Base-by-base conservation (phyloP, 1,139 yeast genomes). In the Eremothecium gossypii region DNA sequence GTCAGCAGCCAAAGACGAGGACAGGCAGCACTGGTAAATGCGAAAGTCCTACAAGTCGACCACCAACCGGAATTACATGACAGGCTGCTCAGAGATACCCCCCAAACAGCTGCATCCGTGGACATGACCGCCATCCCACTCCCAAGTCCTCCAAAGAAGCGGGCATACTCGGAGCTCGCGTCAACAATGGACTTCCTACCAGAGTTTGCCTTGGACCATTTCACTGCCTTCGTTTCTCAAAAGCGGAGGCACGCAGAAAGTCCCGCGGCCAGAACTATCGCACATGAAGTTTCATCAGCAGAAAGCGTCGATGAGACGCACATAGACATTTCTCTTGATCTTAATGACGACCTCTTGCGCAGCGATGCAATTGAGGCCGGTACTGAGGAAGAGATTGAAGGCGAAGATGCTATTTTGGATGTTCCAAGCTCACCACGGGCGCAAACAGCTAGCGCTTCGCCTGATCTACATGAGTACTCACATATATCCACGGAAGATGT, bases 21-120 rank as follows among this genome's bases (percentile, higher is more conserved):
- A 31, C 27, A 30, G 37, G 29, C 33, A 27, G 37, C 40, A 6
- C 38, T 48, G 17, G 39, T 43, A 2, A 48, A 57, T 40, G 52
- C 59, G 1, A 56, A 53, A 36, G 49, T 53, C 7, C 46, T 53
- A 27, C 42, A 45, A 20, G 42, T 43, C 7, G 63, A 56, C 36
- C 48, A 49, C 2, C 53, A 49, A 0, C 49, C 48, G 5, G 63
- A 57, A 30, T 49, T 53, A 5, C 51, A 52, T 26, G 57, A 53
- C 31, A 45, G 42, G n/a, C 36, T 36, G n/a, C 42, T 49, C 3
- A 54, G 45, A 39, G 36, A 34, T 12, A 41, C 36, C 20, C 40
- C 41, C 8, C 30, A 27, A 27, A 39, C 29, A 27, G 31, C 13
- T 6, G 30, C 26, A 17, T 30, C 17, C 12, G 27, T 42, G 2